Base-by-base conservation (phyloP, 257 asterid genomes). In the Solanum gandarillasii region DNA sequence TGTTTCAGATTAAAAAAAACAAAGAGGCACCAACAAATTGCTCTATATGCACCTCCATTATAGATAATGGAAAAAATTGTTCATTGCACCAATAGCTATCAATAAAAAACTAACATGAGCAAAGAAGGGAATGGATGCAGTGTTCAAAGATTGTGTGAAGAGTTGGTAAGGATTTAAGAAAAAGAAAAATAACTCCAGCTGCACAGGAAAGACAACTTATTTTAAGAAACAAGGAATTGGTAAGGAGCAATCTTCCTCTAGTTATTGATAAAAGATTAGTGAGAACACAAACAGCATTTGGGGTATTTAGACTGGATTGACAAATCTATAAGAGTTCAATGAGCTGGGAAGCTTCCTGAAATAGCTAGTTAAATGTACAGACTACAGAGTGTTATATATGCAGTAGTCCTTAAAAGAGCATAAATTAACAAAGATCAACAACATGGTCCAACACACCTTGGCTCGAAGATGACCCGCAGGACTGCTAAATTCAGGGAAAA, bases 381-480 rank as follows among this genome's bases (percentile, higher is more conserved):
- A 12, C 67, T 8, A 27, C 36, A 25, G n/a, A 6, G 62, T 41
- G 65, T 29, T 29, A 81, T 41, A 46, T 27, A 46, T 46, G 85
- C 41, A 46, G 68, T 55, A 55, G 65, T 18, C 41, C 7, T 10
- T 43, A 79, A 18, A 21, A 16, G 38, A 79, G 38, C 84, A 43
- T 41, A 48, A 32, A 87, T 34, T 78, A 89, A 75, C 71, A 76
- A 71, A 86, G 60, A 74, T 43, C 85, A 31, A 82, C 70, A 71
- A 70, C 8, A 74, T 20, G 36, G 81, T 60, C 36, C 31, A 89
- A 58, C 88, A 55, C 74, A 97, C 94, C 97, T 97, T 97, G 76
- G 99, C 99, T 90, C 99, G 93, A 87, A 96, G 98, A 92, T 97
- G 99, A 34, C 99, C 99, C 87, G 93, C 86, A 38, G 98, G 99